Evolutionary conservation across 2,329 filamentous ascomycete genomes (phyloP).

Genomic region (Zelopaecilomyces penicillatus): DNA sequence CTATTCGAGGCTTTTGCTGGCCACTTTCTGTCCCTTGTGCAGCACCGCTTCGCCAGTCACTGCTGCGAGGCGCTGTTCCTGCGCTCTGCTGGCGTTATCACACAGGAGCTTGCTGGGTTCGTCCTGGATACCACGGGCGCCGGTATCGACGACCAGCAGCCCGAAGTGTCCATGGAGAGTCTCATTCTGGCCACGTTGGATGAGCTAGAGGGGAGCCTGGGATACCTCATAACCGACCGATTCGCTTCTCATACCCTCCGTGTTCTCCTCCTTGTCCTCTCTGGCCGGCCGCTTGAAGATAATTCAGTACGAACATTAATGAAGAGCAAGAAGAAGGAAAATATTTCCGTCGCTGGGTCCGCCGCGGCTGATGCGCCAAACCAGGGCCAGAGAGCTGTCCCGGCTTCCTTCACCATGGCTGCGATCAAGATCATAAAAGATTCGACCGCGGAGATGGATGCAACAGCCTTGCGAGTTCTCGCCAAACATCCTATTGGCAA

Average conservation of each 20-base stretch:
- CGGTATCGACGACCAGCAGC: constrained; percentile 34
- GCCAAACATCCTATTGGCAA: constrained; percentile 87
- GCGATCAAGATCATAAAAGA: constrained; percentile 75
- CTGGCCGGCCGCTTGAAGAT: constrained; percentile 70
- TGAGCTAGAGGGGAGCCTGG: constrained; percentile 79
- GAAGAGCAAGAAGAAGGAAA: constrained; percentile 89
- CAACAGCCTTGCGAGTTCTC: constrained; percentile 71
- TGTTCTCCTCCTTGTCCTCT: constrained; percentile 76
- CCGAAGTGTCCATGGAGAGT: constrained; percentile 65
- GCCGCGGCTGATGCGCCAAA: constrained; percentile 41
- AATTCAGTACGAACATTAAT: constrained; percentile 63
- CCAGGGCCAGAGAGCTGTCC: constrained; percentile 50
- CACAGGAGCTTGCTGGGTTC: constrained; percentile 55
- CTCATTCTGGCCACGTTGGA: constrained; percentile 76
- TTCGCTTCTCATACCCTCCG: constrained; percentile 90
- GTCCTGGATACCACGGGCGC: constrained; percentile 36
- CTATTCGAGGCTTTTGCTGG: constrained; percentile 79
- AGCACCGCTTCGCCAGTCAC: constrained; percentile 94
- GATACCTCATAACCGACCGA: constrained; percentile 73
- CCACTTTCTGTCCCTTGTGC: constrained; percentile 82
- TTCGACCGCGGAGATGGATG: constrained; percentile 65
- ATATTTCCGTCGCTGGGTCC: constrained; percentile 54
- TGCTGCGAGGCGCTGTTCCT: constrained; percentile 93
- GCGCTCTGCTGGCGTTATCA: constrained; percentile 69
- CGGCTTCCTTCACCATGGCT: constrained; percentile 67